Percentiles rank a stretch among this genome's conserved stretches.
phyloP scores from a whole-genome alignment of 495 filamentous ascomycete genomes.

The Neurospora tetraspora region DNA sequence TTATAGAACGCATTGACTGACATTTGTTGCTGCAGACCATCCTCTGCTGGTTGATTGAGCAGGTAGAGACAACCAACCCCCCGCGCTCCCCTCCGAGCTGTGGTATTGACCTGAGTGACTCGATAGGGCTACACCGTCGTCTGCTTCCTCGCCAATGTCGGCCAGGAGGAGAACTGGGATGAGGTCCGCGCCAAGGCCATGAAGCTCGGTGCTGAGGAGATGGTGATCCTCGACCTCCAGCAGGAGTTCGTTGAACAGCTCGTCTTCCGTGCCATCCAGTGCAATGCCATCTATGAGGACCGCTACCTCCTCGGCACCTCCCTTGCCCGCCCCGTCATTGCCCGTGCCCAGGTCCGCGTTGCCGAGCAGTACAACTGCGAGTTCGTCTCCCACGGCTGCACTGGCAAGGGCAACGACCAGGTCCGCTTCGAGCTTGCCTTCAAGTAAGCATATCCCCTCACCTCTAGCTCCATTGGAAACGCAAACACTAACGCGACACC shows the following conservation, averaged over 20 bases:
- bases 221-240: slow-evolving; percentile 58
- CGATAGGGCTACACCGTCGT: slow-evolving; percentile 25
- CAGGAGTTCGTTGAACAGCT: slow-evolving; percentile 76
- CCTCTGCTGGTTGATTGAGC: slow-evolving; percentile 55
- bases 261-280: slow-evolving; percentile 79
- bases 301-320: slow-evolving; percentile 70
- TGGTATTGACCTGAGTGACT: slow-evolving; percentile 32
- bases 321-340: slow-evolving; percentile 83
- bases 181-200: slow-evolving; percentile 55
- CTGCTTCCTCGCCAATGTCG: slow-evolving; percentile 49
- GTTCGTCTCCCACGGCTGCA: slow-evolving; percentile 69
- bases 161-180: slow-evolving; percentile 32
- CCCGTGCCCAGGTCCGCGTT: slow-evolving; percentile 59
- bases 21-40: slow-evolving; percentile 10
- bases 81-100: background rate
- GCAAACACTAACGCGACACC: background rate
- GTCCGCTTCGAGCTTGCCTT: slow-evolving; percentile 55
- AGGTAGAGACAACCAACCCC: slow-evolving; percentile 19
- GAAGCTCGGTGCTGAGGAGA: slow-evolving; percentile 56
- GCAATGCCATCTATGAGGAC: slow-evolving; percentile 82
- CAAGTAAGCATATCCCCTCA: slow-evolving; percentile 2
- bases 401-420: slow-evolving; percentile 62
- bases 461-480: slow-evolving; percentile 7
- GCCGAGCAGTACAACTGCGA: slow-evolving; percentile 59
- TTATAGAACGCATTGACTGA: background rate